Percentiles rank a stretch among this genome's conserved stretches.
Evolutionary conservation across 805 yeast species (phyloP).

Genomic region (Starmerella floris): DNA sequence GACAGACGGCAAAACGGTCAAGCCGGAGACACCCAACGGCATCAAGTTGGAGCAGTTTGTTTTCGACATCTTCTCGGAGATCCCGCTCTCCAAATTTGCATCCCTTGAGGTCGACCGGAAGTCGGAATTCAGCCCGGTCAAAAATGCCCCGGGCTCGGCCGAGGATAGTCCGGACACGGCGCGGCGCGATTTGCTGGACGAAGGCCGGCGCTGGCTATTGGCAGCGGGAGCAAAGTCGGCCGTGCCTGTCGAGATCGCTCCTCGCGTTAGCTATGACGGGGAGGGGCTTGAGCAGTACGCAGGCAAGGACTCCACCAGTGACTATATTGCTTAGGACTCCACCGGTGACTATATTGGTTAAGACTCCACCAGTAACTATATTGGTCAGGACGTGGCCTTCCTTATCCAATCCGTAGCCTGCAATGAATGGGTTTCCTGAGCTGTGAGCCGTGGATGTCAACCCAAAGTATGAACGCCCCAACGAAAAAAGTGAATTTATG

Average conservation of each 20-base stretch:
- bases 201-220: constrained; percentile 63
- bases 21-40: constrained; percentile 75
- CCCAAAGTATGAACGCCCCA: too few relatives aligned
- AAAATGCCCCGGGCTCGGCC: constrained; percentile 72
- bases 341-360: constrained; percentile 16
- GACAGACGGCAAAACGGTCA: constrained; percentile 34
- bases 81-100: constrained; percentile 61
- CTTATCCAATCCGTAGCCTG: too few relatives aligned
- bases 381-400: constrained; percentile 19
- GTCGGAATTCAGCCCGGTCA: constrained; percentile 85
- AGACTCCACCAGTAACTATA: constrained; percentile 10
- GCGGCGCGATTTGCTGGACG: constrained; percentile 43
- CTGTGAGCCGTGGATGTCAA: too few relatives aligned
- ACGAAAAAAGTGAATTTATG: too few relatives aligned
- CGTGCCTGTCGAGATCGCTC: constrained; percentile 57
- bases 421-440: too few relatives aligned
- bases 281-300: constrained; percentile 49
- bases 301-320: constrained; percentile 29
- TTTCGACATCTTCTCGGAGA: constrained; percentile 83
- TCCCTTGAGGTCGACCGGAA: constrained; percentile 79
- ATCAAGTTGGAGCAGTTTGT: constrained; percentile 92
- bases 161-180: constrained; percentile 82
- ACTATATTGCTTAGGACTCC: constrained; percentile 17
- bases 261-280: constrained; percentile 59
- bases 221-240: constrained; percentile 52